Evolutionary conservation across 257 asterid genomes (phyloP).

Genomic region (Solanum clarkiae): DNA sequence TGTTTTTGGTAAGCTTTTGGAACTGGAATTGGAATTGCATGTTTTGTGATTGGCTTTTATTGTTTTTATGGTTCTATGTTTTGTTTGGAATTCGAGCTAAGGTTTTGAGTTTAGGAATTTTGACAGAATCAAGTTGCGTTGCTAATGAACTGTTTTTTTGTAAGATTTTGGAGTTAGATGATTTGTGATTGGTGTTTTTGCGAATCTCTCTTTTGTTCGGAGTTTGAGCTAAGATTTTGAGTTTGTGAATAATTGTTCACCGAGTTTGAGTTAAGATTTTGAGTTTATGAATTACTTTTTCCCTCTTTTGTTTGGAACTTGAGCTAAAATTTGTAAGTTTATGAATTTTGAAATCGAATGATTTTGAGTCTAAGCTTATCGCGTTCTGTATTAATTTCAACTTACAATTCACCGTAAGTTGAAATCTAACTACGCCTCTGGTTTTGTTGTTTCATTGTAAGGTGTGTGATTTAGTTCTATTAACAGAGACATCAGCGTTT

Average conservation of each 20-base stretch:
- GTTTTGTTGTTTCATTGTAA: too few species aligned
- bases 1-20: conserved; percentile 21
- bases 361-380: too few species aligned
- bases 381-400: background rate
- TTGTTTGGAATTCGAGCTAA: background rate
- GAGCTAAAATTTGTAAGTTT: background rate
- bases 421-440: background rate
- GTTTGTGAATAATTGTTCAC: background rate
- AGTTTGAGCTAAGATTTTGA: background rate
- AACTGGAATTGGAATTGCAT: background rate
- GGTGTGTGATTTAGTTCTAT: too few species aligned
- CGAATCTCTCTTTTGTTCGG: background rate
- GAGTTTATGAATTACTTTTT: background rate
- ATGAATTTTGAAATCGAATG: background rate
- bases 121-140: too few species aligned
- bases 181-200: too few species aligned
- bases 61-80: background rate
- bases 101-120: background rate
- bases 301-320: too few species aligned
- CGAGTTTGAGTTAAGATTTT: background rate
- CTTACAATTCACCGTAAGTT: background rate
- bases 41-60: background rate
- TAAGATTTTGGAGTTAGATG: too few species aligned
- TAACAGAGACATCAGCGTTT: background rate
- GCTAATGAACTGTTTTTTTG: too few species aligned